Percentiles rank a stretch among this genome's conserved stretches.
Evolutionary conservation across 1,139 yeast genomes (phyloP).

Genomic region (Yamadazyma atmosphaerica): DNA sequence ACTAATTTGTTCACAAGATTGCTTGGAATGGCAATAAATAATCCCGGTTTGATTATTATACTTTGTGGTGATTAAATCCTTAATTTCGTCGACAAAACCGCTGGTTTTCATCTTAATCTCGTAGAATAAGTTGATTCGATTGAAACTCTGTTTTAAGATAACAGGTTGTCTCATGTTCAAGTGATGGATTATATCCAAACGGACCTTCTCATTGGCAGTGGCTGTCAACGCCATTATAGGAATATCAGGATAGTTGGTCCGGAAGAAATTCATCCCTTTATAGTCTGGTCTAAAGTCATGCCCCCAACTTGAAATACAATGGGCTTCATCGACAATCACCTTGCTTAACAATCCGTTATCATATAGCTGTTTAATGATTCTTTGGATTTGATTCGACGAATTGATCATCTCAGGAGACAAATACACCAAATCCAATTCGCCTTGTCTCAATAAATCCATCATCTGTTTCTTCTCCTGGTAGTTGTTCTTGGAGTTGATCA

Average conservation of each 20-base stretch:
- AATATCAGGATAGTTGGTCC: slow-evolving; percentile 68
- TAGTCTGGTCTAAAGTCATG: slow-evolving; percentile 98
- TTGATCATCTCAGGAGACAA: slow-evolving; percentile 95
- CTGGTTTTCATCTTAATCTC: slow-evolving; percentile 68
- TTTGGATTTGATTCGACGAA: slow-evolving; percentile 68
- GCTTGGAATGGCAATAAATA: slow-evolving; percentile 89
- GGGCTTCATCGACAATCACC: slow-evolving; percentile 96
- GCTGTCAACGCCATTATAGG: slow-evolving; percentile 98
- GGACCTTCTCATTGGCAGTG: slow-evolving; percentile 91
- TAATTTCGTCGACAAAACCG: slow-evolving; percentile 60
- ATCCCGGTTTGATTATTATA: slow-evolving; percentile 75
- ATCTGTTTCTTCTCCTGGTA: slow-evolving; percentile 65
- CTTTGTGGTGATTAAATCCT: slow-evolving; percentile 50
- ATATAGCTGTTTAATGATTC: slow-evolving; percentile 60
- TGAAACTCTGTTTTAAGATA: slow-evolving; percentile 76
- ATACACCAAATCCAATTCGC: slow-evolving; percentile 74
- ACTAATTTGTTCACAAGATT: slow-evolving; percentile 83
- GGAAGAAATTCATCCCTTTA: slow-evolving; percentile 74
- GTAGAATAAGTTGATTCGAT: slow-evolving; percentile 81
- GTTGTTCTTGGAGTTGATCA: slow-evolving; percentile 79
- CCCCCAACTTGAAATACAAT: slow-evolving; percentile 99
- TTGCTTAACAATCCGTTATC: slow-evolving; percentile 65
- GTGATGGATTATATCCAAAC: slow-evolving; percentile 81
- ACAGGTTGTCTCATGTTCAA: slow-evolving; percentile 57
- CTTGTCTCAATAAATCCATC: slow-evolving; percentile 61